Evolutionary conservation across 2,329 filamentous ascomycete genomes (phyloP), one percentile per base, ranked within the genome.

Genomic region (Harringtonia aguacate): DNA sequence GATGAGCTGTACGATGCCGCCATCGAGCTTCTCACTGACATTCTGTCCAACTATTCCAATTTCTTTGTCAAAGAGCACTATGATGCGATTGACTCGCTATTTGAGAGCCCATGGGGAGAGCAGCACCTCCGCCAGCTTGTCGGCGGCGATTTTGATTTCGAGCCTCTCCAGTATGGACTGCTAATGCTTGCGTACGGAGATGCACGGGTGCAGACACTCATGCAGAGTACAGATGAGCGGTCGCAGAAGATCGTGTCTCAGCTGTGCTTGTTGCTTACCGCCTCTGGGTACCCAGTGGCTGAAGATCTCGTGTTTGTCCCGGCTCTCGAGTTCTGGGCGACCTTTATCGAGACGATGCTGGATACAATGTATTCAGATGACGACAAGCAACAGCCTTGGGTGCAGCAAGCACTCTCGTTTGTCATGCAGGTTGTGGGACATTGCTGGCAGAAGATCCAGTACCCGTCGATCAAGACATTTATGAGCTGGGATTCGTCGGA

Each of bases 261-360:
- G 29, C 66, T 86, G n/a, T 77, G 74, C 47, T 76, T 78, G 4
- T 69, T 92, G 6, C 66, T 89, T 21, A 72, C 72, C 18, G 74
- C 79, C 13, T 68, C 77, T 13, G 84, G 85, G 2, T 73, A 77
- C 52, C 76, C 83, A 1, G 79, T 81, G 2, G 74, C 74, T 4
- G 84, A 90, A 44, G 84, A 92, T 54, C 79, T 77, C 50, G 77
- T 88, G 12, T 88, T 86, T 44, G 75, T 84, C 1, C 75, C 79
- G 2, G 77, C 81, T 1, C 70, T 90, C 14, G 85, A 92, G 54
- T 90, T 92, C 57, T 92, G 86, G 86, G 81, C 77, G 17, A 80
- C 77, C 1, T 87, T 81, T 56, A 76, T 85, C 7, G 85, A 88
- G 60, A 75, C 76, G 13, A 69, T 79, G 66, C 75, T 70, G 47